Conservation (phyloP, 129 eudicot genomes). For the Kitagawia praeruptora region DNA sequence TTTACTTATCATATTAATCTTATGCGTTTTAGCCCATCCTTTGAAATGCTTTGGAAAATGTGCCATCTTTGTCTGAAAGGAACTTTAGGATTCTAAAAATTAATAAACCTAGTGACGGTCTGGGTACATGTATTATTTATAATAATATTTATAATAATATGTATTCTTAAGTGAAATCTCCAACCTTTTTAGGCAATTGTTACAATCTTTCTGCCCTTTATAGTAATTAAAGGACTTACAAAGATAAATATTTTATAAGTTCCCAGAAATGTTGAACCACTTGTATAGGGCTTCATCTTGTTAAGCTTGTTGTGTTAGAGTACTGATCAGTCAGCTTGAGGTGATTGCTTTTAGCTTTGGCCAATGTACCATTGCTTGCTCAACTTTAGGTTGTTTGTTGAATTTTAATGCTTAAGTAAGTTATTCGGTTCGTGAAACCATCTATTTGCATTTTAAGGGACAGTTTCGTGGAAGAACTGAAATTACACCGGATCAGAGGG, state of each 20-base stretch:
- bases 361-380: background rate
- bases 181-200: background rate
- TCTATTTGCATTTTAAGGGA: conserved; percentile 30
- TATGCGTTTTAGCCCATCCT: background rate
- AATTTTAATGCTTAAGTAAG: background rate
- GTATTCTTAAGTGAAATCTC: background rate
- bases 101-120: background rate
- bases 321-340: background rate
- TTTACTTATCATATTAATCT: background rate
- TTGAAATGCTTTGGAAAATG: background rate
- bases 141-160: too few species aligned
- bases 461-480: conserved; percentile 94
- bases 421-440: background rate
- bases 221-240: background rate
- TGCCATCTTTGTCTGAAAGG: background rate
- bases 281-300: background rate
- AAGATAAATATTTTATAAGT: background rate
- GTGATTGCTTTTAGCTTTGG: background rate
- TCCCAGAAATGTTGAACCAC: background rate
- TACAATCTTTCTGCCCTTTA: background rate
- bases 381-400: background rate
- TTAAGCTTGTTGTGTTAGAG: background rate
- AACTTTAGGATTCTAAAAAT: background rate
- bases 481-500: conserved; percentile 94
- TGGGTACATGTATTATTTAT: background rate